Evolutionary conservation across 108 stramenopile genomes (phyloP).

Genomic region (Halocafeteria seosinensis): DNA sequence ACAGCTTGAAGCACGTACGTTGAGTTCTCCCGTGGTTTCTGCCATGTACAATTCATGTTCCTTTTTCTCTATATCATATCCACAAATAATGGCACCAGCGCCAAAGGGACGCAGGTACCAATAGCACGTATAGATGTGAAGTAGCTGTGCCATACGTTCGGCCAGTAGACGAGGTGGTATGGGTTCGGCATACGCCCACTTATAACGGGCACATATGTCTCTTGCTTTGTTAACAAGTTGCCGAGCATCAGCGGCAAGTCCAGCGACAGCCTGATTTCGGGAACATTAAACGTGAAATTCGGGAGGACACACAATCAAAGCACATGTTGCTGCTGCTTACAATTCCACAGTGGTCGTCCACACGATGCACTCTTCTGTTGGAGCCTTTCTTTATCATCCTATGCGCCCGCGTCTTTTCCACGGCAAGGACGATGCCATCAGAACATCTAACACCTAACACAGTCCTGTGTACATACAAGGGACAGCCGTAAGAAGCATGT

Average conservation of each 20-base stretch:
- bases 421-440: slow-evolving; percentile 89
- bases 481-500: neutral
- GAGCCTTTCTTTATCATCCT: slow-evolving; percentile 65
- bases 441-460: slow-evolving; percentile 73
- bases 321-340: neutral
- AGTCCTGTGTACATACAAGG: slow-evolving; percentile 21
- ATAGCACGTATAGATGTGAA: slow-evolving; percentile 92
- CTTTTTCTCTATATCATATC: slow-evolving; percentile 66
- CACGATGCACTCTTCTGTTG: slow-evolving; percentile 54
- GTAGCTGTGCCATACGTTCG: slow-evolving; percentile 65
- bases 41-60: slow-evolving; percentile 64
- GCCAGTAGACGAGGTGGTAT: slow-evolving; percentile 61
- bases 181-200: slow-evolving; percentile 58
- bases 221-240: slow-evolving; percentile 37
- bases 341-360: slow-evolving; percentile 48
- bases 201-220: slow-evolving; percentile 64
- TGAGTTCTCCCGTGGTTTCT: slow-evolving; percentile 81
- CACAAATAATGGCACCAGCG: slow-evolving; percentile 56
- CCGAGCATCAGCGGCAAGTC: slow-evolving; percentile 76
- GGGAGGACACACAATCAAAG: neutral
- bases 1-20: slow-evolving; percentile 29
- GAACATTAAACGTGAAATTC: neutral
- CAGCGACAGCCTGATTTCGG: slow-evolving; percentile 51
- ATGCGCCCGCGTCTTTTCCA: slow-evolving; percentile 67
- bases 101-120: slow-evolving; percentile 91